Conservation (phyloP, 768 basidiomycete genomes). For the Collybia mongolica region DNA sequence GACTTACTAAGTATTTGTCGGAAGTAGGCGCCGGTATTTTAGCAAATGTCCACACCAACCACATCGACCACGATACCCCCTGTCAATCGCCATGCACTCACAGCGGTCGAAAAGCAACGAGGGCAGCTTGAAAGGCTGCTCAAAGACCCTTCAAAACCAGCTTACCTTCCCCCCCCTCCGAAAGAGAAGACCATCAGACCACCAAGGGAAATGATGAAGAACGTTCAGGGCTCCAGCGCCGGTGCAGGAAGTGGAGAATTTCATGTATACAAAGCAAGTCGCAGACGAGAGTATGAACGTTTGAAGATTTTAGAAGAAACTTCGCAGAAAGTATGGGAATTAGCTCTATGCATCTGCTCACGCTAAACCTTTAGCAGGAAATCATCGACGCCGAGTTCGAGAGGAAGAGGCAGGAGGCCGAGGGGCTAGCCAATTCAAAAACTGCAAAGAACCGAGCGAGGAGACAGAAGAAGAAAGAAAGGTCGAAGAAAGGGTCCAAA, state of each 20-base stretch:
- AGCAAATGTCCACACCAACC: conserved; percentile 8
- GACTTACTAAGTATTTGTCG: no score
- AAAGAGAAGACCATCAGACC: conserved; percentile 82
- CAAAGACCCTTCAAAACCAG: conserved; percentile 84
- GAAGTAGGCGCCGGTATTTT: no score
- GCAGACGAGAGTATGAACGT: conserved; percentile 94
- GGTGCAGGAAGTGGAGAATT: conserved; percentile 98
- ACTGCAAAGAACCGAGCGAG: conserved; percentile 96
- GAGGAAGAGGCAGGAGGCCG: conserved; percentile 65
- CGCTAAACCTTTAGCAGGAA: conserved; percentile 49
- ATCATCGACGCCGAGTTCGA: conserved; percentile 71
- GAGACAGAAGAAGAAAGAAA: conserved; percentile 88
- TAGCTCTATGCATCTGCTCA: not conserved
- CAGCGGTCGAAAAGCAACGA: conserved; percentile 52
- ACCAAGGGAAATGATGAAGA: conserved; percentile 97
- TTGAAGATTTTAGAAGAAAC: conserved; percentile 88
- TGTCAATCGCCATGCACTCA: conserved; percentile 47
- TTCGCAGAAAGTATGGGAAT: conserved; percentile 61
- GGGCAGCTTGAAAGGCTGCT: conserved; percentile 83
- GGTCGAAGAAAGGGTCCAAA: conserved; percentile 47
- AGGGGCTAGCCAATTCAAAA: conserved; percentile 76
- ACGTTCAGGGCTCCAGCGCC: conserved; percentile 96
- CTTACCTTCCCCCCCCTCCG: conserved; percentile 73
- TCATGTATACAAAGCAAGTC: conserved; percentile 95
- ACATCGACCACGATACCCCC: conserved; percentile 26